These are phyloP conservation scores for Davidsoniella eucalypti DNA, from an alignment of 2,329 filamentous ascomycete species.

Conservation along the genomic window DNA sequence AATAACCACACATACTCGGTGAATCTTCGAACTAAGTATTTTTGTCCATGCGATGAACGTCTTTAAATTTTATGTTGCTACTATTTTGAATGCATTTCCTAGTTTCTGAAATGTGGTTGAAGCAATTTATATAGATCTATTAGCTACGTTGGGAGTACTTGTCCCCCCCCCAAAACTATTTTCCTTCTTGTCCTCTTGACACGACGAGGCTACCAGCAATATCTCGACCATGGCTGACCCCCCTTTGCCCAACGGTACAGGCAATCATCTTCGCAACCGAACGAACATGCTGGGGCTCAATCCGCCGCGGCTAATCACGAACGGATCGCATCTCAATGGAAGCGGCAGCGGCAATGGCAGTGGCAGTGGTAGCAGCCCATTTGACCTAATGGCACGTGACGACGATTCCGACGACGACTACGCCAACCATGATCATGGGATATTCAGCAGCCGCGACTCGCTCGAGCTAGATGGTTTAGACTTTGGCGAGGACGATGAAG, in stretches of 20 bases:
- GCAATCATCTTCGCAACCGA: not conserved
- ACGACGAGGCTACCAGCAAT: too few relatives aligned
- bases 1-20: too few relatives aligned
- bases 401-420: not conserved
- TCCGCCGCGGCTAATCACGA: not conserved
- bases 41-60: too few relatives aligned
- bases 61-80: too few relatives aligned
- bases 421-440: not conserved
- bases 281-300: not conserved
- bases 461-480: not conserved
- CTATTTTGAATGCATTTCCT: too few relatives aligned
- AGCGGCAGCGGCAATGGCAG: not conserved
- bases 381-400: slow-evolving; percentile 4
- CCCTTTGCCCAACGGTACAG: not conserved
- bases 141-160: too few relatives aligned
- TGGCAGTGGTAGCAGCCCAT: not conserved
- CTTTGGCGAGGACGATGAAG: not conserved
- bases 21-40: too few relatives aligned
- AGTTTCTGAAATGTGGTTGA: too few relatives aligned
- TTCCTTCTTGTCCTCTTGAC: too few relatives aligned
- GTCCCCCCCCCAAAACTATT: too few relatives aligned
- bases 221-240: not conserved
- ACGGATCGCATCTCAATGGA: not conserved
- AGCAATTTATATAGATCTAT: too few relatives aligned
- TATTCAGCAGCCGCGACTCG: not conserved